phyloP scores from a whole-genome alignment of 805 yeast species.

The Tetrapisispora fleetii region DNA sequence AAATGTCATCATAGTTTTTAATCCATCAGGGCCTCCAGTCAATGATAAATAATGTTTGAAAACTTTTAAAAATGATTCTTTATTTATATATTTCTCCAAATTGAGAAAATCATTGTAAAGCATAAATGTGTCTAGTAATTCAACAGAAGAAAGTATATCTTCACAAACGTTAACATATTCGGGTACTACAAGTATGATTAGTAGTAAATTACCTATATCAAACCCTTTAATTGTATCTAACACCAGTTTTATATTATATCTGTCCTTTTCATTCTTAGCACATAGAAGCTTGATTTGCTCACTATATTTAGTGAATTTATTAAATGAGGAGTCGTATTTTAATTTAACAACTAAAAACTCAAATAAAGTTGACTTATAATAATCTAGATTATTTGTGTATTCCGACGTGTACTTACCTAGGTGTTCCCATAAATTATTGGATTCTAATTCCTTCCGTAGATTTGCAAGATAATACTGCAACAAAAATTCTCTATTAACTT shows the following conservation, averaged over 20 bases:
- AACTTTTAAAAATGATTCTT: conserved; percentile 11
- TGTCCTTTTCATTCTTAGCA: neutral
- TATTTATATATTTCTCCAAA: conserved; percentile 11
- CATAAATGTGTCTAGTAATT: conserved; percentile 11
- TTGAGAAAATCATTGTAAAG: conserved; percentile 20
- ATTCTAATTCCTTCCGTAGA: conserved; percentile 13
- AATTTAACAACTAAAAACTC: conserved; percentile 15
- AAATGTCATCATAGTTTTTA: conserved; percentile 8
- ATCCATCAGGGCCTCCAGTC: conserved; percentile 4
- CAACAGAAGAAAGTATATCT: conserved; percentile 2
- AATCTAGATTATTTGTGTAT: conserved; percentile 18
- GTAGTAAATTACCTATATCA: conserved; percentile 14
- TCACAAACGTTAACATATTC: conserved; percentile 2
- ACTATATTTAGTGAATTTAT: conserved; percentile 6
- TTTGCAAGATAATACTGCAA: conserved; percentile 18
- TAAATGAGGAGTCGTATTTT: conserved; percentile 4
- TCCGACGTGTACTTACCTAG: conserved; percentile 11
- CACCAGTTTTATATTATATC: neutral
- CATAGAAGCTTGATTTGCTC: conserved; percentile 4
- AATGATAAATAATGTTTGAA: conserved; percentile 12
- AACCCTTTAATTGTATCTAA: conserved; percentile 8
- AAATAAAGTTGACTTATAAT: conserved; percentile 15
- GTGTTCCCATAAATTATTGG: conserved; percentile 11
- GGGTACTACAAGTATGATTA: conserved; percentile 7
- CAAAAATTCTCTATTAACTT: conserved; percentile 19